Percentiles rank a stretch among this genome's conserved stretches.
These are phyloP conservation scores for Nemania diffusa DNA, from an alignment of 2,329 filamentous ascomycete genomes.

Conservation along the genomic window DNA sequence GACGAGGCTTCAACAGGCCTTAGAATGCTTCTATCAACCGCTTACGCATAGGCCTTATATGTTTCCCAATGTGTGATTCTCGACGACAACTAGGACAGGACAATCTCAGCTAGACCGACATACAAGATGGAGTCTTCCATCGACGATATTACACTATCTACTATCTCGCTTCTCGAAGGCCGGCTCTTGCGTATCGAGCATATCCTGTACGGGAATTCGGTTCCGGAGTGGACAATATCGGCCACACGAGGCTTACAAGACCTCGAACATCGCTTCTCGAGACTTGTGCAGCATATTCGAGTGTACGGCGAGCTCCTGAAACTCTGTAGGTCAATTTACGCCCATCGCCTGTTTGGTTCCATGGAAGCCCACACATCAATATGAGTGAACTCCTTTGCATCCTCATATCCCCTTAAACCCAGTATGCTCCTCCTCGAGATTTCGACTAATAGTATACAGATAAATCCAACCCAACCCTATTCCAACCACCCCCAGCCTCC, in stretches of 20 bases:
- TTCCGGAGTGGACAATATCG: constrained; percentile 52
- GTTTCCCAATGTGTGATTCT: neutral
- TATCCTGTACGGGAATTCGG: constrained; percentile 62
- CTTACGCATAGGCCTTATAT: neutral
- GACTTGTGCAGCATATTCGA: constrained; percentile 61
- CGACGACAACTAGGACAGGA: neutral
- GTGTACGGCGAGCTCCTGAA: constrained; percentile 69
- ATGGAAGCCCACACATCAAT: neutral
- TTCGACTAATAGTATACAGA: constrained; percentile 53
- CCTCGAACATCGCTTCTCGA: constrained; percentile 64
- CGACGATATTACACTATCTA: constrained; percentile 64
- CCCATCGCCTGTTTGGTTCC: neutral
- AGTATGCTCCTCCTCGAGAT: neutral
- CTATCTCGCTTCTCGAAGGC: constrained; percentile 66
- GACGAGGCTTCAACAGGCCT: neutral
- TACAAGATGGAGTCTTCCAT: constrained; percentile 50
- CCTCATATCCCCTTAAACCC: neutral
- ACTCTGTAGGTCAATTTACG: constrained; percentile 60
- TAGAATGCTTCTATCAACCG: neutral
- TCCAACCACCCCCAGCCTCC: constrained; percentile 58
- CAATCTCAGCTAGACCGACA: neutral
- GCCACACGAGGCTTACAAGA: constrained; percentile 59
- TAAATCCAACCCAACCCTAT: constrained; percentile 64
- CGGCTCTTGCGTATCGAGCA: constrained; percentile 70
- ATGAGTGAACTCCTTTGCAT: neutral